Evolutionary conservation across 495 filamentous ascomycete species (phyloP).

Genomic region (Hypoxylon lienhwacheense): DNA sequence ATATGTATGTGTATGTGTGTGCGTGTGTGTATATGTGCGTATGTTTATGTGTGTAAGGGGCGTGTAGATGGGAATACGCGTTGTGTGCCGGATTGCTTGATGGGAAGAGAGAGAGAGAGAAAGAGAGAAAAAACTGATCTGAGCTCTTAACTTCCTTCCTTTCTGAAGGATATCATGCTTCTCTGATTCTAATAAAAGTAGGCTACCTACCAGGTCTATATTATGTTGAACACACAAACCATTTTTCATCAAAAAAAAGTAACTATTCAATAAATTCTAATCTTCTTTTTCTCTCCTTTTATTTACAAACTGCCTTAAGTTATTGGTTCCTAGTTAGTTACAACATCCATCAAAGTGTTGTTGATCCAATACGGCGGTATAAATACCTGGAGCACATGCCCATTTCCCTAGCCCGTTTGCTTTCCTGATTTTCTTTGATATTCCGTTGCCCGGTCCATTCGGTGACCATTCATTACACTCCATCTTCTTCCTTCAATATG

Average conservation of each 20-base stretch:
- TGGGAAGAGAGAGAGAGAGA: conserved; percentile 1
- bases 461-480: conserved; percentile 1
- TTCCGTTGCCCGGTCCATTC: conserved; percentile 13
- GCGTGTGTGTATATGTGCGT: neutral
- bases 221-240: no score
- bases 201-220: no score
- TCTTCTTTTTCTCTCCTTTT: neutral
- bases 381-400: conserved; percentile 27
- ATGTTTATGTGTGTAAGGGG: no score
- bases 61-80: no score
- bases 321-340: conserved; percentile 8
- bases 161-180: no score
- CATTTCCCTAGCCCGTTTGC: conserved; percentile 35
- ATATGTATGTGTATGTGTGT: conserved; percentile 5
- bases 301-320: neutral
- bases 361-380: conserved; percentile 20
- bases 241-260: neutral
- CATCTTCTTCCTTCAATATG: conserved; percentile 30
- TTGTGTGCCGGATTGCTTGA: conserved; percentile 13
- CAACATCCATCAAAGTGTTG: conserved; percentile 7
- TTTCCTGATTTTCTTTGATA: conserved; percentile 32
- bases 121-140: neutral
- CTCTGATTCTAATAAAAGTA: no score
- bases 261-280: no score
- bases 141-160: neutral